Conservation (phyloP, 208 protist genomes). For the Leishmania lainsoni region DNA sequence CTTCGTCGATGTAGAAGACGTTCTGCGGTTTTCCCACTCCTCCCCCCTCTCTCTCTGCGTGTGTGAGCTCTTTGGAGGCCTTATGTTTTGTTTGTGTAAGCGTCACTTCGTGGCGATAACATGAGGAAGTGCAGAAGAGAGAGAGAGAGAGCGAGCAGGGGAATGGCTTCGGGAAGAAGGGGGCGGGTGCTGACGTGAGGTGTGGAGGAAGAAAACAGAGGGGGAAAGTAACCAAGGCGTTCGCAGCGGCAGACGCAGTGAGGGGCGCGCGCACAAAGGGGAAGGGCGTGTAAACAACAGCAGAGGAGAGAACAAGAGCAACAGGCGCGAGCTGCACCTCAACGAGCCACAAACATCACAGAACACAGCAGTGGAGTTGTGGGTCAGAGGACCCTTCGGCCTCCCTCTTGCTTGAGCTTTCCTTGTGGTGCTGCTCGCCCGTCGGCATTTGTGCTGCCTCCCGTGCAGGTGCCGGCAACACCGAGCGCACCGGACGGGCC, state of each 20-base stretch:
- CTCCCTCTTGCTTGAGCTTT: background rate
- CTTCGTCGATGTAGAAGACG: background rate
- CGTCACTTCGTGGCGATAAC: background rate
- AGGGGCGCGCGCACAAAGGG: background rate
- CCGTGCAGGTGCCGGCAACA: background rate
- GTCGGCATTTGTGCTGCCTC: slow-evolving; percentile 2
- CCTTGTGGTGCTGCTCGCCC: background rate
- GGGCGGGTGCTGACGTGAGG: background rate
- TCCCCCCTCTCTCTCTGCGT: background rate
- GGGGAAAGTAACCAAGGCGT: background rate
- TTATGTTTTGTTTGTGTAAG: background rate
- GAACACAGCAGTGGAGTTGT: background rate
- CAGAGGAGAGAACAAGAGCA: background rate
- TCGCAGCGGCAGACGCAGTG: background rate
- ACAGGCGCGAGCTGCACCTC: background rate
- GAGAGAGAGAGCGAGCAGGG: background rate
- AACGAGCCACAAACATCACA: background rate
- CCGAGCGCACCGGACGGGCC: background rate
- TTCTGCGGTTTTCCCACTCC: background rate
- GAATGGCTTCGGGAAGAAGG: background rate
- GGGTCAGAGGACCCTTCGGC: background rate
- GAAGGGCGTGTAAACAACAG: background rate
- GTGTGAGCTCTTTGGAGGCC: background rate
- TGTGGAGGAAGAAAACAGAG: background rate
- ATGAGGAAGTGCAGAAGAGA: background rate